These are phyloP conservation scores for Aspergillus ruber DNA, from an alignment of 2,329 filamentous ascomycete genomes.

Conservation along the genomic window DNA sequence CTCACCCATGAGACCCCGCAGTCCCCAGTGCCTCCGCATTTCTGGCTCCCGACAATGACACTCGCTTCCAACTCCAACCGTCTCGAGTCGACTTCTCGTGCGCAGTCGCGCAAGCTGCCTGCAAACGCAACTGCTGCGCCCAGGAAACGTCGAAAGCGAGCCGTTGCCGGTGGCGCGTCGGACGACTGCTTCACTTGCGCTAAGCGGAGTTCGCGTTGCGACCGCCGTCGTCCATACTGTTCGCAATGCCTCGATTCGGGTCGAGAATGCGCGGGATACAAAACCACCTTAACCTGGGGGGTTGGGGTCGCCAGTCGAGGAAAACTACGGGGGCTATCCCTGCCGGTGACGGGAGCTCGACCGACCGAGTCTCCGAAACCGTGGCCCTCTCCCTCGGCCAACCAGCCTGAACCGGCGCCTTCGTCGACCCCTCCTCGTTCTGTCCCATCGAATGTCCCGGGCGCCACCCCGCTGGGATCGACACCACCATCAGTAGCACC, in stretches of 20 bases:
- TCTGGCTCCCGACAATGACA: conserved; percentile 4
- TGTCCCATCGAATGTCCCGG: neutral
- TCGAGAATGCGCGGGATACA: conserved; percentile 91
- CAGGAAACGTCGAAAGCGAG: conserved; percentile 75
- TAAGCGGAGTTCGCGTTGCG: conserved; percentile 77
- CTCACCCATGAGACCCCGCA: conserved; percentile 14
- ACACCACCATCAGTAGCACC: neutral
- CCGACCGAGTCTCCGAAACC: conserved; percentile 16
- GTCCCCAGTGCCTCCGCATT: conserved; percentile 11
- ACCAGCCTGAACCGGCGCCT: neutral
- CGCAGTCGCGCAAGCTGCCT: conserved; percentile 20
- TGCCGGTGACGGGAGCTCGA: conserved; percentile 53
- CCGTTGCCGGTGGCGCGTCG: conserved; percentile 77
- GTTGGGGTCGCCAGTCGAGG: conserved; percentile 92
- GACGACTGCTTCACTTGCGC: conserved; percentile 94
- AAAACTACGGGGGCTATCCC: conserved; percentile 81
- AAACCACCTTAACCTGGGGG: conserved; percentile 93
- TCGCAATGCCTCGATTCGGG: conserved; percentile 87
- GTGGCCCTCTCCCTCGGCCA: neutral
- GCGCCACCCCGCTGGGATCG: neutral
- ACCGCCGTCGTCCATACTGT: conserved; percentile 88
- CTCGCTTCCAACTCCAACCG: neutral
- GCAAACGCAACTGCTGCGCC: conserved; percentile 22
- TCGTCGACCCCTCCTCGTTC: no score
- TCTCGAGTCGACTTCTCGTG: conserved; percentile 17